Conservation (phyloP, 1,139 yeast genomes). For the Protomyces gravidus region DNA sequence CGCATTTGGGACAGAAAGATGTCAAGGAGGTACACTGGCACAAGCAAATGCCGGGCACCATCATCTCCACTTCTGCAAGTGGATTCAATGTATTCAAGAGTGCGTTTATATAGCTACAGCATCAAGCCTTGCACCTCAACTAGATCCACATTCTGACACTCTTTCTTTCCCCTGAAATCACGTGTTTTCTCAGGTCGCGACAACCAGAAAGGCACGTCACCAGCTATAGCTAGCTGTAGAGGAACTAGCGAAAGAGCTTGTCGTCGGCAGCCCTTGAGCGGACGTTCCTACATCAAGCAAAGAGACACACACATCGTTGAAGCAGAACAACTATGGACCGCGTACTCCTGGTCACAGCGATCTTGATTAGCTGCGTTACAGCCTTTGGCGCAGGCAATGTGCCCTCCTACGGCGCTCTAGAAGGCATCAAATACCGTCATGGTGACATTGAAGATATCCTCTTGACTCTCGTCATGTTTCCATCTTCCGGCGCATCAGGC, state of each 20-base stretch:
- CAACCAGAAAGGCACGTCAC: no score
- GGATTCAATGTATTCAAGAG: conserved; percentile 96
- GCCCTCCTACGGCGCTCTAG: conserved; percentile 36
- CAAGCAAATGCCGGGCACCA: conserved; percentile 89
- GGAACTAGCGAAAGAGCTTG: not conserved
- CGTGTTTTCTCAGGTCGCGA: no score
- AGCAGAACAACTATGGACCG: not conserved
- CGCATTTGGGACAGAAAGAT: conserved; percentile 89
- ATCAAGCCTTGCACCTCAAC: no score
- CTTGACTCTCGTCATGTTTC: conserved; percentile 33
- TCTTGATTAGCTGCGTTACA: not conserved
- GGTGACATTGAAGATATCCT: conserved; percentile 38
- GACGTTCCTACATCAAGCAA: no score
- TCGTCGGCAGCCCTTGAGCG: no score
- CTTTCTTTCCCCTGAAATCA: not conserved
- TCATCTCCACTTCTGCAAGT: conserved; percentile 92
- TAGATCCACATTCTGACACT: conserved; percentile 49
- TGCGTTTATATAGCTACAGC: conserved; percentile 1
- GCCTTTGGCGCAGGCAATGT: conserved; percentile 39
- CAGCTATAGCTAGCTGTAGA: no score
- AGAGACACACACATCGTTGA: no score
- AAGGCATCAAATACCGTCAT: conserved; percentile 37
- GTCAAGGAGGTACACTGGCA: conserved; percentile 99
- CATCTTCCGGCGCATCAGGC: conserved; percentile 32
- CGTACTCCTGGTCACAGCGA: not conserved